Evolutionary conservation across 768 basidiomycete species (phyloP), one percentile per base, ranked within the genome.

Genomic region (Mrakia hoshinonis): DNA sequence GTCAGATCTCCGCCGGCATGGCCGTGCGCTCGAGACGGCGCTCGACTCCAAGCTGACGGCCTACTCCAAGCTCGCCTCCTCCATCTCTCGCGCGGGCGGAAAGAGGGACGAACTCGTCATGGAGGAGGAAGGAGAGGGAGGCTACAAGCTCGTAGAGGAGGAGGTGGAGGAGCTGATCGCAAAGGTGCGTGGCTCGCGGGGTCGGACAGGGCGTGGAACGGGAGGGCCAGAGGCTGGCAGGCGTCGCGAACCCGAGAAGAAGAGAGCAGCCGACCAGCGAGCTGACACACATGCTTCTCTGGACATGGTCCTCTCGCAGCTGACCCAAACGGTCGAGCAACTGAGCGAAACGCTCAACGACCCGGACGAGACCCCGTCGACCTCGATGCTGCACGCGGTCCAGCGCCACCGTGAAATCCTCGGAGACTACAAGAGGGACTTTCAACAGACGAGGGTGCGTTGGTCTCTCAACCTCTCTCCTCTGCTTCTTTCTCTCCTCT

Each of bases 351-450:
- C 94, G 47, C 84, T 91, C 15, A 85, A 85, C 73, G 78, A 79
- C 15, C 78, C 90, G 2, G 86, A 89, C 66, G 82, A 85, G 18
- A 83, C 85, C 4, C 85, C 91, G 24, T 91, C 92, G 0, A 85
- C 88, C 72, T 89, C 89, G 7, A 90, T 94, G 85, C 83, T 90
- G 60, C 87, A 95, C 74, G 87, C 92, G 29, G 88, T 95, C 61
- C 90, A 95, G 76, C 83, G 94, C 39, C 96, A 99, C 79, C 82
- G 87, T 54, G 94, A 98, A 73, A 86, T 97, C 31, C 86, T 90
- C 70, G 87, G 88, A 77, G 95, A 97, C 77, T 92, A 92, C 78
- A 83, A 83, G 36, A 84, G 90, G 58, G 96, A 99, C 79, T 85
- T 93, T 73, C 82, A 83, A 68, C 84, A 95, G 75, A 96, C 93